phyloP scores from a whole-genome alignment of 192 early-diverging fungal genomes.

The Geranomyces michiganensis region DNA sequence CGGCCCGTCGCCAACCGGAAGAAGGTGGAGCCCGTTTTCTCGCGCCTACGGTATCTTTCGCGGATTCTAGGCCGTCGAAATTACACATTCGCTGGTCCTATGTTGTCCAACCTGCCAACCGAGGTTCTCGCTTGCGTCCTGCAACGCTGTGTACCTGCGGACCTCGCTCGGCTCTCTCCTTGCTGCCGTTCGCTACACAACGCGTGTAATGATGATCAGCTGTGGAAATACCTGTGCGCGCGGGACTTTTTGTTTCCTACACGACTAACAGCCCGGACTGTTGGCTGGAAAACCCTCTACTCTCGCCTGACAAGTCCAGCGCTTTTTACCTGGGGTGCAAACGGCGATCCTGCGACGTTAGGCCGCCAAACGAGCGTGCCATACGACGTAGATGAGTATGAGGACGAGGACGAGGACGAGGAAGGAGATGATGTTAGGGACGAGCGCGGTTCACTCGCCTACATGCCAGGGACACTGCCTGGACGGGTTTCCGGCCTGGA shows the following conservation, averaged over 20 bases:
- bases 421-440: too few relatives aligned
- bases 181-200: background rate
- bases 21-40: too few relatives aligned
- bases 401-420: background rate
- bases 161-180: background rate
- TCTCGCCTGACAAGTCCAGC: slow-evolving; percentile 5
- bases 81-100: too few relatives aligned
- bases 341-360: background rate
- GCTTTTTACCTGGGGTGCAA: slow-evolving; percentile 13
- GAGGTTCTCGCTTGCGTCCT: slow-evolving; percentile 4
- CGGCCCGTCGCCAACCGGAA: too few relatives aligned
- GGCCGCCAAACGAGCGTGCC: background rate
- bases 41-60: too few relatives aligned
- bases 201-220: slow-evolving; percentile 6
- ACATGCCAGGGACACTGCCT: background rate
- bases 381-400: background rate
- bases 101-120: background rate
- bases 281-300: slow-evolving; percentile 17
- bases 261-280: background rate
- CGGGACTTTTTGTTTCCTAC: background rate
- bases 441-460: background rate
- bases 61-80: too few relatives aligned
- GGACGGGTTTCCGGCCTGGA: slow-evolving; percentile 9
- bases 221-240: slow-evolving; percentile 20
- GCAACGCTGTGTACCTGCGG: background rate